Evolutionary conservation across 495 filamentous ascomycete species (phyloP), one percentile per base, ranked within the genome.

Genomic region (Wilcoxina mikolae): DNA sequence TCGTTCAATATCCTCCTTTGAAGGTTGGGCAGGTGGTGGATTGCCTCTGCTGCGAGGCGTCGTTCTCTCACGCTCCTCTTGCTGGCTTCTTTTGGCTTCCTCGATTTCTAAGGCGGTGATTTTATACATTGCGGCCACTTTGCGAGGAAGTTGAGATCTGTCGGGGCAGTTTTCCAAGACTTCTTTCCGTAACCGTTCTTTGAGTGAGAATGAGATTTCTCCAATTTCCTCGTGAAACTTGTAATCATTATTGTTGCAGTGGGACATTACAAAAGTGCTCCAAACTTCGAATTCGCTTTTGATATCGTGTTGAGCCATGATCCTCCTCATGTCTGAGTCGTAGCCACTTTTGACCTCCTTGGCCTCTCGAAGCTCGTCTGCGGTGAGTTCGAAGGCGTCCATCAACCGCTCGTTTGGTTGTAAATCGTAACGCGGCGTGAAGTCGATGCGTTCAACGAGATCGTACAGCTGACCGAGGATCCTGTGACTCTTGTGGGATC

Each of bases 251-350:
- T 78, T 73, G 3, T 73, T 71, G 7, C 80, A 79, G 59, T 85
- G 85, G 7, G 73, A 72, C 35, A 96, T 70, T 2, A 89, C 78
- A 62, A 95, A 96, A 1, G 81, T 79, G 0, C 87, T 82, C 79
- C 79, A 94, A 2, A 90, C 74, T 67, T 99, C 93, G 50, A 94
- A 95, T 61, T 99, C 91, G 11, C 85, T 94, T 12, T 70, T 69
- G 48, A 96, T 85, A 28, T 82, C 86, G 57, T 87, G 80, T 60
- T 94, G 87, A 0, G 82, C 81, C 83, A 95, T 86, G 29, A 94
- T 75, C 15, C 87, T 77, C 9, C 76, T 78, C 62, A 96, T 76
- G 0, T 78, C 77, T 22, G 72, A 72, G 65, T 99, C 91, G 53
- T 95, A 95, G 28, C 81, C 71, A 0, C 56, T 62, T 62, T 96